Evolutionary conservation across 495 filamentous ascomycete species (phyloP).

Genomic region (Penicillium riverlandense): DNA sequence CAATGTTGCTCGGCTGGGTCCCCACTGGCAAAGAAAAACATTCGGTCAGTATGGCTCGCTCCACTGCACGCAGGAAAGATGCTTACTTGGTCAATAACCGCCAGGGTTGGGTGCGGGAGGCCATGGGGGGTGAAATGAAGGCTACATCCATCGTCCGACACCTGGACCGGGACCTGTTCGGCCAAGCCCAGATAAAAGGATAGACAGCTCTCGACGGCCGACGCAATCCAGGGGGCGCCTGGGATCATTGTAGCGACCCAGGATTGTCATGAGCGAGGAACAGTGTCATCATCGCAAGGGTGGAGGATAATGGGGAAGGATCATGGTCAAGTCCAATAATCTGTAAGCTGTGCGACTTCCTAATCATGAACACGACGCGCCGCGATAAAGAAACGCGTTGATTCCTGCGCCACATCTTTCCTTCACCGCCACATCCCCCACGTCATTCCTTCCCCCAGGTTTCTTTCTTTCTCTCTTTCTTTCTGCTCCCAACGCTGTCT

Average conservation of each 20-base stretch:
- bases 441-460: no score
- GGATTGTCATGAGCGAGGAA: neutral
- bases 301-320: neutral
- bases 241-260: constrained; percentile 20
- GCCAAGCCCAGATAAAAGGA: constrained; percentile 10
- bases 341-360: no score
- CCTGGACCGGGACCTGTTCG: constrained; percentile 7
- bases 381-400: no score
- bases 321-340: neutral
- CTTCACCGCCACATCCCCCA: no score
- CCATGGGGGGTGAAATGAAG: constrained; percentile 21
- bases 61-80: neutral
- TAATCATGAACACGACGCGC: no score
- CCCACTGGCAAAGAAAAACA: constrained; percentile 14
- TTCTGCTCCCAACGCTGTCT: neutral
- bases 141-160: constrained; percentile 34
- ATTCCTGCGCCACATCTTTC: no score
- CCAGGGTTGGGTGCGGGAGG: neutral
- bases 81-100: constrained; percentile 20
- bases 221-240: constrained; percentile 22
- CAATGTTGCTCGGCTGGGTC: constrained; percentile 16
- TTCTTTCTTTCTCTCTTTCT: constrained; percentile 1
- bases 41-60: neutral
- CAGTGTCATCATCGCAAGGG: neutral
- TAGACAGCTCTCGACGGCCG: constrained; percentile 22